Base-by-base conservation (phyloP, 108 stramenopile genomes). In the Cafeteria roenbergensis region DNA sequence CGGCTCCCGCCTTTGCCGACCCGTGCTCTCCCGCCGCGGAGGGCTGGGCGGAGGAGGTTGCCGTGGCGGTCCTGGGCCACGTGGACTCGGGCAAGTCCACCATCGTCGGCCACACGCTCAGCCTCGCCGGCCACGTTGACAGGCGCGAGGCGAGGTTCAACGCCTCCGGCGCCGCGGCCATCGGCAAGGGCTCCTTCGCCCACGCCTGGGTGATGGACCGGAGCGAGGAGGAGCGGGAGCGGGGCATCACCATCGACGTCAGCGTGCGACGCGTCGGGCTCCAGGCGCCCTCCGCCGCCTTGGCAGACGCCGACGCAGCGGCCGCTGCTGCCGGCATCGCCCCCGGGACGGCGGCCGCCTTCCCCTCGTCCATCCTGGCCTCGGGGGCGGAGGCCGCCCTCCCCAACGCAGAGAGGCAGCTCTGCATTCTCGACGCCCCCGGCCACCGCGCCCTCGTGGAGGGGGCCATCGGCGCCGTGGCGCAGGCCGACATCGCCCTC, bases 1-100 rank as follows among this genome's bases (percentile, higher is more conserved):
- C n/a, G n/a, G n/a, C n/a, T n/a, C n/a, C n/a, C n/a, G n/a, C n/a
- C n/a, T n/a, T n/a, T n/a, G n/a, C n/a, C n/a, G n/a, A n/a, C n/a
- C n/a, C n/a, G n/a, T n/a, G n/a, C n/a, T n/a, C n/a, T n/a, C n/a
- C n/a, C n/a, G n/a, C n/a, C n/a, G n/a, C n/a, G n/a, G n/a, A n/a
- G n/a, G n/a, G n/a, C n/a, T n/a, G n/a, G n/a, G n/a, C n/a, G n/a
- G n/a, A n/a, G n/a, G n/a, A n/a, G n/a, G n/a, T 48, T 12, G 42
- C 42, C 12, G 55, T 68, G 28, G 62, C 36, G 0, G 66, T 62
- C 28, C 28, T 55, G 50, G 69, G 73, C 4, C 53, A 55, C 68
- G 89, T 91, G 37, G 88, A 93, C 75, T 88, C 94, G 32, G 94
- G 94, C 32, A 95, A 95, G 69, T 83, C 81, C 36, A 93, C 94